Conservation (phyloP, 164 flowering plant species). For the Akebia trifoliata region DNA sequence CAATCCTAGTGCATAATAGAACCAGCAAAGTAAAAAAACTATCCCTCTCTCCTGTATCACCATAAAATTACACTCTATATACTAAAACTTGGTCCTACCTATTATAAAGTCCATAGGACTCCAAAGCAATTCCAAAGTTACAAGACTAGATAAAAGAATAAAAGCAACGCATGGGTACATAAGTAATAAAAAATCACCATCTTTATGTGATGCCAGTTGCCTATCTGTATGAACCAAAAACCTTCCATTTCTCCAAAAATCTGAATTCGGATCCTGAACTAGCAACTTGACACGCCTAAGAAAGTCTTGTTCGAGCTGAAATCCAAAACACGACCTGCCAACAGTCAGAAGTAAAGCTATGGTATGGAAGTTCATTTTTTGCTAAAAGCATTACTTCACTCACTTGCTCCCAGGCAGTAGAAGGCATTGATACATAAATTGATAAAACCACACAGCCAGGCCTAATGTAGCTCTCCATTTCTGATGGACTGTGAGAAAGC, state of each 20-base stretch:
- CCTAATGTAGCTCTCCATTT: conserved; percentile 91
- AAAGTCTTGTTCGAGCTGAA: no score
- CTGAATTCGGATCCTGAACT: no score
- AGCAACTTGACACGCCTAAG: no score
- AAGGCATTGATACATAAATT: conserved; percentile 63
- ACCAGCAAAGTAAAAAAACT: no score
- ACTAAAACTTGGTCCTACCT: no score
- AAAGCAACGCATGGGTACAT: neutral
- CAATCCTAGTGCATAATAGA: no score
- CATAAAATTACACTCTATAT: no score
- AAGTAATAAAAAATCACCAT: conserved; percentile 38
- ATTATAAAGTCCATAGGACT: no score
- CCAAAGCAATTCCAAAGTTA: no score
- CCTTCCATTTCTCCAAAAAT: conserved; percentile 75
- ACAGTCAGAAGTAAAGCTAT: conserved; percentile 21
- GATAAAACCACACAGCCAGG: conserved; percentile 92
- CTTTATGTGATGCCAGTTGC: conserved; percentile 56
- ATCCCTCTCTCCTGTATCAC: no score
- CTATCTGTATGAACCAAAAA: conserved; percentile 51
- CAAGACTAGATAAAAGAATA: neutral
- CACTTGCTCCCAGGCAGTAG: conserved; percentile 75
- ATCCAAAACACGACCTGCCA: conserved; percentile 15
- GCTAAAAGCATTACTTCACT: conserved; percentile 24
- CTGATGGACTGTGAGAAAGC: conserved; percentile 87
- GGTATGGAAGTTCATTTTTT: neutral